Evolutionary conservation across 2,329 filamentous ascomycete species (phyloP).

Genomic region (Xylaria digitata): DNA sequence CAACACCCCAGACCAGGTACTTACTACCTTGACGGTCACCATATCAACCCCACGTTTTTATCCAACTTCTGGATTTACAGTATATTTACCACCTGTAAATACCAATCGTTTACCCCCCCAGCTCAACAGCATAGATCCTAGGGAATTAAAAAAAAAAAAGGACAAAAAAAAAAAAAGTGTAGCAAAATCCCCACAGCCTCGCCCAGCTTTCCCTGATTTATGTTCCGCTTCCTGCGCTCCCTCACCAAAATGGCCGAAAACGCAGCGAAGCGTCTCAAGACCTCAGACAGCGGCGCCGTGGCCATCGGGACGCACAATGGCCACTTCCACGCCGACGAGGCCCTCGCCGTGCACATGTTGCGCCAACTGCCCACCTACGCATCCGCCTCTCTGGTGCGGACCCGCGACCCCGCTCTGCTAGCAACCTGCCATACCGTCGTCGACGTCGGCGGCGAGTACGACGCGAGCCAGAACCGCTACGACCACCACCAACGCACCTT

Average conservation of each 20-base stretch:
- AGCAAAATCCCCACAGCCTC: neutral
- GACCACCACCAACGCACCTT: conserved; percentile 99
- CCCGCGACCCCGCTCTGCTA: conserved; percentile 83
- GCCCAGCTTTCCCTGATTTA: conserved; percentile 41
- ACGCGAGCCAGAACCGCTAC: conserved; percentile 79
- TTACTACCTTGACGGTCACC: no score
- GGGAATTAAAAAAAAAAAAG: neutral
- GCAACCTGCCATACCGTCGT: conserved; percentile 92
- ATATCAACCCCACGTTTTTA: conserved; percentile 23
- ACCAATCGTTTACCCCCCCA: neutral
- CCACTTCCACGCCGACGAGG: conserved; percentile 99
- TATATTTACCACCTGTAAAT: neutral
- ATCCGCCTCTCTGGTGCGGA: conserved; percentile 80
- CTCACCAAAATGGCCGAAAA: conserved; percentile 71
- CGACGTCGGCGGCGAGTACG: conserved; percentile 96
- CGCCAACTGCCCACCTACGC: conserved; percentile 86
- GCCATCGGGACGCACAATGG: conserved; percentile 96
- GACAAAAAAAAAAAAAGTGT: no score
- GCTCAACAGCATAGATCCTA: neutral
- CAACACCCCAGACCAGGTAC: neutral
- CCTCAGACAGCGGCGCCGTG: conserved; percentile 59
- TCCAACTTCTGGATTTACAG: conserved; percentile 10
- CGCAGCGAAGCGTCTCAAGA: conserved; percentile 86
- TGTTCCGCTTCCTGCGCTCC: conserved; percentile 59
- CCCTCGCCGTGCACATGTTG: conserved; percentile 95